Percentiles rank a stretch among this genome's conserved stretches.
Evolutionary conservation across 179 eudicot species (phyloP).

Genomic region (Silene vulgaris): DNA sequence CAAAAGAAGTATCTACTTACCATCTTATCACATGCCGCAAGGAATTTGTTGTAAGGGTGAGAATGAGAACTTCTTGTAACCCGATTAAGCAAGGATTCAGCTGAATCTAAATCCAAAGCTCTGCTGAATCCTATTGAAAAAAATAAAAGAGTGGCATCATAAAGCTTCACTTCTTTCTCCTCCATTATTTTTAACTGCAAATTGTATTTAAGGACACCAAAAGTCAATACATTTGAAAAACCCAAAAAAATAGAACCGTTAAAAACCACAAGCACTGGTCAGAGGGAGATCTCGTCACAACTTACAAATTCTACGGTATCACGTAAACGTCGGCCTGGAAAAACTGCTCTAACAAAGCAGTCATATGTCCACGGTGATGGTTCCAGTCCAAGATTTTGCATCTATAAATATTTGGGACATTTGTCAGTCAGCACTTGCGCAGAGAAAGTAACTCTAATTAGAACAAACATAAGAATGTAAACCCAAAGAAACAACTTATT

Average conservation of each 20-base stretch:
- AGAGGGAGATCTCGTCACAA: constrained; percentile 16
- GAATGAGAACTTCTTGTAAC: constrained; percentile 31
- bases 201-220: constrained; percentile 3
- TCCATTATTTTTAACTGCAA: constrained; percentile 66
- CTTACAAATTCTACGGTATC: constrained; percentile 59
- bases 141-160: constrained; percentile 60
- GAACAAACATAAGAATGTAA: constrained; percentile 13
- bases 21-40: constrained; percentile 60
- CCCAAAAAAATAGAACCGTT: constrained; percentile 1
- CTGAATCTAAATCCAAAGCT: constrained; percentile 60
- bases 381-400: constrained; percentile 80
- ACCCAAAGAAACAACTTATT: not conserved
- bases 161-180: constrained; percentile 52
- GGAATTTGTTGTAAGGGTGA: constrained; percentile 56
- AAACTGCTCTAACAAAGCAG: constrained; percentile 62
- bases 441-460: constrained; percentile 8
- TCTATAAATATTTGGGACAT: constrained; percentile 41
- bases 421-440: constrained; percentile 22
- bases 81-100: constrained; percentile 59
- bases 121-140: constrained; percentile 60
- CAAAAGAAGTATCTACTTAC: constrained; percentile 37
- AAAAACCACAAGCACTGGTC: constrained; percentile 11
- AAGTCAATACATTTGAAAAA: constrained; percentile 10
- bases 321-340: constrained; percentile 35
- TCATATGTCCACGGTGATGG: constrained; percentile 53